A percentile compares a stretch with the other conserved stretches of the same genome.
Evolutionary conservation across 352 stramenopile species (phyloP).

Genomic region (Globisporangium mamillatum): DNA sequence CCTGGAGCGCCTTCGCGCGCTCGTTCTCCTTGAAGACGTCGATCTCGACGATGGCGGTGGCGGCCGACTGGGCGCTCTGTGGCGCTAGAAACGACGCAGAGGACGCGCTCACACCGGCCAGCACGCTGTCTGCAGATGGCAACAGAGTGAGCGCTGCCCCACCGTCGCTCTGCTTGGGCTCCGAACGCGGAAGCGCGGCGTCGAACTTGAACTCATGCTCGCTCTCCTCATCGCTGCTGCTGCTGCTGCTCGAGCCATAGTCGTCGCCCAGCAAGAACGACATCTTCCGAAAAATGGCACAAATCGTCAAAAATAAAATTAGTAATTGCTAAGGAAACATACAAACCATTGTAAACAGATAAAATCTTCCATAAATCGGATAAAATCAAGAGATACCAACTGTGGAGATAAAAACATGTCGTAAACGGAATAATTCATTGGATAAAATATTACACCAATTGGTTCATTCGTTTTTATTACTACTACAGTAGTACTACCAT

Average conservation of each 20-base stretch:
- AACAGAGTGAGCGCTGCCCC: conserved; percentile 11
- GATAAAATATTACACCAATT: no score
- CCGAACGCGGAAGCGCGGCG: not conserved
- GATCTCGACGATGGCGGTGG: conserved; percentile 24
- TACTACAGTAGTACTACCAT: no score
- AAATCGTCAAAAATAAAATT: no score
- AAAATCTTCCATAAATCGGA: not conserved
- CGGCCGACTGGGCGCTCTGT: conserved; percentile 15
- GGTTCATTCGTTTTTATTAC: no score
- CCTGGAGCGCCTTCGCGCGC: conserved; percentile 5
- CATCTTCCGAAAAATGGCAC: conserved; percentile 22
- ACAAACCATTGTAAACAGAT: not conserved
- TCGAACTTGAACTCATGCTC: not conserved
- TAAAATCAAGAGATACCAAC: no score
- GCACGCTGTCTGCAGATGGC: conserved; percentile 41
- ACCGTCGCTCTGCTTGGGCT: not conserved
- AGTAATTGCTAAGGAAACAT: no score
- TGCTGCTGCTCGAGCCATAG: conserved; percentile 30
- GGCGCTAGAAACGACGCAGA: conserved; percentile 42
- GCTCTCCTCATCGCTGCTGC: conserved; percentile 29
- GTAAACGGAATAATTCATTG: no score
- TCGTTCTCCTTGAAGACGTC: conserved; percentile 31
- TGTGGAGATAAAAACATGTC: no score
- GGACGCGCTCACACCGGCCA: conserved; percentile 31
- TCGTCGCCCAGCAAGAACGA: conserved; percentile 50